These are phyloP conservation scores for Paramarasmius palmivorus DNA, from an alignment of 1,284 basidiomycete genomes.

Conservation along the genomic window DNA sequence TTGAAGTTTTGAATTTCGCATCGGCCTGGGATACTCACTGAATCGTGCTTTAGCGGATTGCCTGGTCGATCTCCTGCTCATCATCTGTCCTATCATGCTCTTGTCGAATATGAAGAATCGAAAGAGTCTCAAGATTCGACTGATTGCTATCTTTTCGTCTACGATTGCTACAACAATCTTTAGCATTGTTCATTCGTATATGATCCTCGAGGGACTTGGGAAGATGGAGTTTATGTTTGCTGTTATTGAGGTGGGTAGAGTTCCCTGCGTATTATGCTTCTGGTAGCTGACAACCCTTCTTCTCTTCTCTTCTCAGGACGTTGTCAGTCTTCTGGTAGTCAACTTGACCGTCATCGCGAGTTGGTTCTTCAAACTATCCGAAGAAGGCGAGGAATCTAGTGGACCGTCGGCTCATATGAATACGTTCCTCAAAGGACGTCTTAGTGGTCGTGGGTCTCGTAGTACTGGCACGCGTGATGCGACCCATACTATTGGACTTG, in stretches of 20 bases:
- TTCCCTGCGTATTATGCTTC: background rate
- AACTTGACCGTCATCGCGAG: background rate
- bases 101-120: background rate
- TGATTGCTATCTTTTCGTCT: conserved; percentile 1
- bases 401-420: background rate
- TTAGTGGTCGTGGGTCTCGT: too few relatives aligned
- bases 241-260: background rate
- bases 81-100: background rate
- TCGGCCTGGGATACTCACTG: background rate
- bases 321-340: conserved; percentile 4
- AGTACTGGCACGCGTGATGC: too few relatives aligned
- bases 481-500: too few relatives aligned
- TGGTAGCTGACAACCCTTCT: too few relatives aligned
- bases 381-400: background rate
- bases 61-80: background rate
- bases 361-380: conserved; percentile 1
- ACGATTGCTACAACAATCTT: background rate
- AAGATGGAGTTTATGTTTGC: conserved; percentile 2
- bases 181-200: background rate
- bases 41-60: background rate
- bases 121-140: conserved; percentile 1
- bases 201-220: background rate
- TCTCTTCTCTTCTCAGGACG: background rate
- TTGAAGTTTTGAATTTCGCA: background rate
- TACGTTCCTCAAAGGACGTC: conserved; percentile 3